Percentiles rank a stretch among this genome's conserved stretches.
These are phyloP conservation scores for Selaginella tamariscina DNA, from an alignment of 75 land plant species.

Conservation along the genomic window DNA sequence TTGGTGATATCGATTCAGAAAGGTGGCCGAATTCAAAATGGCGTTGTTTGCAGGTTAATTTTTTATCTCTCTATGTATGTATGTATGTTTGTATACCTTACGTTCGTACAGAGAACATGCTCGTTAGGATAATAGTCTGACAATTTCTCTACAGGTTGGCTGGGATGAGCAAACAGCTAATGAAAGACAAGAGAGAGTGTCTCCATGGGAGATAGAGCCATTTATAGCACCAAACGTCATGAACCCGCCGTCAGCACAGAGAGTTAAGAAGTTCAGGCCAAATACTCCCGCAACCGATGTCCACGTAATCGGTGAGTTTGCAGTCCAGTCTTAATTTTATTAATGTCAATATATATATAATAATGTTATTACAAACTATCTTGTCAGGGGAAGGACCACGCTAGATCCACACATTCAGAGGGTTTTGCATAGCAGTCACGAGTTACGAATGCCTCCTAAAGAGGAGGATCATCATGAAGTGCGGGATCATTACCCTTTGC, in stretches of 20 bases:
- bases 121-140: too few relatives aligned
- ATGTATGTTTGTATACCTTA: background rate
- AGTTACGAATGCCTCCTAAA: background rate
- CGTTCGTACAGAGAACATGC: too few relatives aligned
- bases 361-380: too few relatives aligned
- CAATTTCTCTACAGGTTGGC: slow-evolving; percentile 45
- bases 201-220: slow-evolving; percentile 85
- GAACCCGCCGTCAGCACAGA: slow-evolving; percentile 20
- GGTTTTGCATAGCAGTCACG: background rate
- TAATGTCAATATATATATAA: too few relatives aligned
- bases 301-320: too few relatives aligned
- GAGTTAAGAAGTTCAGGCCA: slow-evolving; percentile 40
- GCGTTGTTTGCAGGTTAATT: slow-evolving; percentile 56
- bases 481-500: background rate
- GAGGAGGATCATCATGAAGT: background rate
- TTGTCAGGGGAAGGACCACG: background rate
- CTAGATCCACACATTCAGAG: background rate
- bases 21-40: slow-evolving; percentile 94
- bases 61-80: background rate
- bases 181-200: slow-evolving; percentile 42
- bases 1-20: slow-evolving; percentile 66
- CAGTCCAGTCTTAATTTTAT: too few relatives aligned
- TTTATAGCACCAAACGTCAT: slow-evolving; percentile 34
- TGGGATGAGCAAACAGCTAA: slow-evolving; percentile 61
- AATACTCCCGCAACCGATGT: background rate